These are phyloP conservation scores for Mucor mucedo DNA, from an alignment of 371 early-diverging fungal species.

Conservation along the genomic window DNA sequence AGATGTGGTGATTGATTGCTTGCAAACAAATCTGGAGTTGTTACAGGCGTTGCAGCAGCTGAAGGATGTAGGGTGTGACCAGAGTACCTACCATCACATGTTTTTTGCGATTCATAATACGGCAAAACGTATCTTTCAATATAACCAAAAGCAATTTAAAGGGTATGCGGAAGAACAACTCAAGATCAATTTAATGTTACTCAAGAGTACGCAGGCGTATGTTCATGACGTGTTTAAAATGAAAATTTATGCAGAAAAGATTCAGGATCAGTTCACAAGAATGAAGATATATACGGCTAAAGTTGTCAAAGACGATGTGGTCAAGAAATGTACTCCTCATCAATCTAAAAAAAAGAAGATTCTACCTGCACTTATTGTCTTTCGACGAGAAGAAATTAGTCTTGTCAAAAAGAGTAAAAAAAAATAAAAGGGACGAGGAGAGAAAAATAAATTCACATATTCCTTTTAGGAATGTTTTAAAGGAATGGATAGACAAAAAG, in stretches of 20 bases:
- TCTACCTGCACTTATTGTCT: not conserved
- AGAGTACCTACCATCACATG: constrained; percentile 58
- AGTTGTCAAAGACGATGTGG: not conserved
- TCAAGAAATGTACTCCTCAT: not conserved
- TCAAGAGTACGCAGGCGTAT: constrained; percentile 50
- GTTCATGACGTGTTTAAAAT: constrained; percentile 48
- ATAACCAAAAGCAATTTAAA: constrained; percentile 1
- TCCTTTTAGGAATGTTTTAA: not conserved
- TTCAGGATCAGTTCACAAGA: constrained; percentile 39
- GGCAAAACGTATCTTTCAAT: constrained; percentile 39
- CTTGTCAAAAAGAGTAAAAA: not conserved
- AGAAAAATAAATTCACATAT: not conserved
- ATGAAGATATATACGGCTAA: constrained; percentile 12
- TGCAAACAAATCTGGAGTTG: constrained; percentile 41
- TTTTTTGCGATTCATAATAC: constrained; percentile 54
- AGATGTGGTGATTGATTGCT: constrained; percentile 40
- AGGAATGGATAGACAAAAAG: constrained; percentile 4
- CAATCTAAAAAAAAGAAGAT: not conserved
- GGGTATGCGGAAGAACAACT: constrained; percentile 39
- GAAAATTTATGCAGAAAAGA: constrained; percentile 49
- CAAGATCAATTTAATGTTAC: constrained; percentile 37
- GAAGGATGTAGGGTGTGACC: constrained; percentile 46
- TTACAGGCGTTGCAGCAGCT: constrained; percentile 39
- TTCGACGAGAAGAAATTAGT: not conserved
- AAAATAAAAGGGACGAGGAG: not conserved